Base-by-base conservation (phyloP, 768 basidiomycete species). In the Neoboletus magnificus region DNA sequence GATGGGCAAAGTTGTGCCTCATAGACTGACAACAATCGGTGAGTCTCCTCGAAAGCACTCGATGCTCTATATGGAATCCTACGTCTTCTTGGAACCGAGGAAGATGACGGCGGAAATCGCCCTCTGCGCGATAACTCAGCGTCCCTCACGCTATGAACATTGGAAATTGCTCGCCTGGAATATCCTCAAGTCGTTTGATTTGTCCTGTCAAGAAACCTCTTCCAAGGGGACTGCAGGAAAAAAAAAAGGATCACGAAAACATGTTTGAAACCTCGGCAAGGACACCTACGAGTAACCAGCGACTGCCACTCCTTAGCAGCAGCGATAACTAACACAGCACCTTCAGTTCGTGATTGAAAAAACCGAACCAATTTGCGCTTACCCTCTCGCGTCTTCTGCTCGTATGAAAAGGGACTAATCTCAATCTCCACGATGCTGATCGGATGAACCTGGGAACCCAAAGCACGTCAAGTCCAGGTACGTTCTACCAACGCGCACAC, bases 361-460 rank as follows among this genome's bases (percentile, higher is more conserved):
- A 53, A 29, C 29, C 7, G 15, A 37, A 39, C 6, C 29, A 15
- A 10, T 4, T 33, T n/a, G 8, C 5, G 4, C 49, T 44, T 40
- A 73, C 74, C 76, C 27, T 76, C 74, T 63, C 74, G 75, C 25
- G 80, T 77, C 55, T 80, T 73, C 25, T 74, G 73, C 59, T 81
- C 81, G 54, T 82, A 83, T 2, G 79, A 73, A 76, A 81, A 85
- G 13, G 81, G 77, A 57, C 83, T 85, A 39, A 85, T 70, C 63
- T 90, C 87, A 46, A 88, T 85, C 65, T 89, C 86, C 13, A 85
- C 81, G 20, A 79, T 75, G 22, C 80, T 74, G 56, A 87, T 77
- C 2, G 80, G 82, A 47, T 79, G 73, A 13, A 85, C 72, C 79
- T 85, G 48, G 5, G 2, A 12, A 16, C 9, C 18, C 23, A 10